Percentiles rank a stretch among this genome's conserved stretches.
phyloP scores from a whole-genome alignment of 805 yeast species.

The Lachancea sp. region DNA sequence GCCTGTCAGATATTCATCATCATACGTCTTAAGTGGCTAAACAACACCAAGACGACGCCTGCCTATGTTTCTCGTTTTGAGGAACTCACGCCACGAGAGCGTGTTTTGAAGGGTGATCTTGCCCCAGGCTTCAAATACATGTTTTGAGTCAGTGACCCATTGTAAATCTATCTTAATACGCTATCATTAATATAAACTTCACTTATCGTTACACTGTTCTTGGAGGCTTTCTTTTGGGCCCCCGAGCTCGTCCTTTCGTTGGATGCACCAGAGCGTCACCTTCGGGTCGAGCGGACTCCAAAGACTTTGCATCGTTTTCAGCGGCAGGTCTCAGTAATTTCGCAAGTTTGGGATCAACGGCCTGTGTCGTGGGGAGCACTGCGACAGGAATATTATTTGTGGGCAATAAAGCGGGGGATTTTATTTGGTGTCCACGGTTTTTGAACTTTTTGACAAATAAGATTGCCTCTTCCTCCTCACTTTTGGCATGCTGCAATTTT shows the following conservation, averaged over 20 bases:
- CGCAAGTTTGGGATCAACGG: background rate
- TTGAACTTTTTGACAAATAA: slow-evolving; percentile 9
- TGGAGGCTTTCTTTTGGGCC: slow-evolving; percentile 37
- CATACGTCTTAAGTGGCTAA: background rate
- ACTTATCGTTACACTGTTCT: slow-evolving; percentile 3
- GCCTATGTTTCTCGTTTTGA: background rate
- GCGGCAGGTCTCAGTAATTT: slow-evolving; percentile 4
- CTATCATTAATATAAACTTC: background rate
- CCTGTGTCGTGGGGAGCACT: slow-evolving; percentile 6
- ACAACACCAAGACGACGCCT: background rate
- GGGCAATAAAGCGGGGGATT: background rate
- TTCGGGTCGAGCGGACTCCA: background rate
- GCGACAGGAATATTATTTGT: background rate
- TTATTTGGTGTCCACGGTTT: background rate
- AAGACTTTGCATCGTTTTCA: background rate
- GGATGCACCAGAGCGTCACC: slow-evolving; percentile 19
- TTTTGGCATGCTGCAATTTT: background rate
- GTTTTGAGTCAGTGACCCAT: background rate
- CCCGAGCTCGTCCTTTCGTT: slow-evolving; percentile 33
- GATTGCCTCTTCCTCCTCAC: slow-evolving; percentile 11
- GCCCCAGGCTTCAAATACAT: slow-evolving; percentile 4
- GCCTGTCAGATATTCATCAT: slow-evolving; percentile 2
- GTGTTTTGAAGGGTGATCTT: slow-evolving; percentile 2
- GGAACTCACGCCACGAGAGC: background rate
- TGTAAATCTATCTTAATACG: background rate